Conservation (phyloP, 805 yeast genomes). For the Ogataea zsoltii region DNA sequence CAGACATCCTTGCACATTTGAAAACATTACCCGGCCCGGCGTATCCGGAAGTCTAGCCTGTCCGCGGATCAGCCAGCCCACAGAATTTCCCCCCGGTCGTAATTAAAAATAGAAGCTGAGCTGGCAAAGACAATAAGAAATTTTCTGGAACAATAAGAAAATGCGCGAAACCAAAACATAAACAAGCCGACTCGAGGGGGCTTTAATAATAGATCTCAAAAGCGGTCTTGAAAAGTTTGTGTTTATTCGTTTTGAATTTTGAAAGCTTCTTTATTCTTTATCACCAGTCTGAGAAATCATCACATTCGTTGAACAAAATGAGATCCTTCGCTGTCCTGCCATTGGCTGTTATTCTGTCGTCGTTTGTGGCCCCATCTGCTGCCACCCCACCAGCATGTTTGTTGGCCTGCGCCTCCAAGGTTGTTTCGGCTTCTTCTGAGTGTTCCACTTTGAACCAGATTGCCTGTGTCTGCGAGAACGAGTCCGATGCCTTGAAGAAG, state of each 20-base stretch:
- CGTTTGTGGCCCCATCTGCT: conserved; percentile 42
- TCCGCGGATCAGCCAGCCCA: neutral
- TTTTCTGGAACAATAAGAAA: conserved; percentile 1
- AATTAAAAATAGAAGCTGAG: conserved; percentile 1
- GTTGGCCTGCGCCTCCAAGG: conserved; percentile 82
- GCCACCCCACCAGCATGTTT: conserved; percentile 90
- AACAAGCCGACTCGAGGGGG: conserved; percentile 5
- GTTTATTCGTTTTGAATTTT: neutral
- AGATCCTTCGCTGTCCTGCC: conserved; percentile 22
- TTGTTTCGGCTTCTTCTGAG: conserved; percentile 49
- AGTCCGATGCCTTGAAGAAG: conserved; percentile 50
- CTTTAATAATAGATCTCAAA: conserved; percentile 3
- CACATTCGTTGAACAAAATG: conserved; percentile 5
- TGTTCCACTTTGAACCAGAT: conserved; percentile 66
- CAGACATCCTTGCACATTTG: neutral
- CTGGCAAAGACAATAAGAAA: neutral
- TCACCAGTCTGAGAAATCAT: neutral
- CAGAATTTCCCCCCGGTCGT: neutral
- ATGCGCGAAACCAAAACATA: conserved; percentile 5
- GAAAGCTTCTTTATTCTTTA: neutral
- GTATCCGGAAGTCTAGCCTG: neutral
- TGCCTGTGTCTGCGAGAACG: conserved; percentile 64
- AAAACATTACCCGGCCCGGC: neutral
- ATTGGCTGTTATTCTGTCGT: conserved; percentile 37
- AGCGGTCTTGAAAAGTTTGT: conserved; percentile 3